Evolutionary conservation across 1,284 basidiomycete genomes (phyloP).

Genomic region (Heterobasidion irregulare): DNA sequence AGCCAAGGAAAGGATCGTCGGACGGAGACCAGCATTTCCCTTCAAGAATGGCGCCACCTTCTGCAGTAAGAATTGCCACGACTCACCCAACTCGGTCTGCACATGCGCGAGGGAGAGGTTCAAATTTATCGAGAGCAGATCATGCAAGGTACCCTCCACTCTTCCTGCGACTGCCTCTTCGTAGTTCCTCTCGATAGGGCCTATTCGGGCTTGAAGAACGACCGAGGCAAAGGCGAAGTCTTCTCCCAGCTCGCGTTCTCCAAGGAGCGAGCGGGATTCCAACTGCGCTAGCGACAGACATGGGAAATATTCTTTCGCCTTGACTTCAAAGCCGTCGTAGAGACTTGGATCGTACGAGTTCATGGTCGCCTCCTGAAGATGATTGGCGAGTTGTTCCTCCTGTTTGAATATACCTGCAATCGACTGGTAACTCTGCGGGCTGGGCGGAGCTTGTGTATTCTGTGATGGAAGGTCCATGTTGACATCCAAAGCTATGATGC

Average conservation of each 20-base stretch:
- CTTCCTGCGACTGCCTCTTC: conserved; percentile 31
- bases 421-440: conserved; percentile 50
- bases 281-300: conserved; percentile 56
- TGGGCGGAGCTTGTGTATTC: conserved; percentile 22
- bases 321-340: conserved; percentile 47
- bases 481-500: conserved; percentile 66
- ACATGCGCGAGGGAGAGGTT: conserved; percentile 82
- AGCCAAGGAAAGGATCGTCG: conserved; percentile 50
- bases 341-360: conserved; percentile 64
- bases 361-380: conserved; percentile 57
- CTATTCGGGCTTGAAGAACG: conserved; percentile 45
- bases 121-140: conserved; percentile 64
- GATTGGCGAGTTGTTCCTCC: conserved; percentile 52
- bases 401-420: conserved; percentile 49
- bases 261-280: conserved; percentile 50
- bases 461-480: conserved; percentile 42
- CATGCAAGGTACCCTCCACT: conserved; percentile 39
- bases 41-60: conserved; percentile 59
- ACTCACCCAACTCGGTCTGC: conserved; percentile 65
- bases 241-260: conserved; percentile 75
- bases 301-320: conserved; percentile 39
- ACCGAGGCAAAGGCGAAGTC: conserved; percentile 63
- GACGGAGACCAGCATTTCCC: conserved; percentile 43
- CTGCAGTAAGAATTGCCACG: conserved; percentile 73
- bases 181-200: conserved; percentile 29